Percentiles rank a stretch among this genome's conserved stretches.
phyloP scores from a whole-genome alignment of 805 yeast genomes.

The Debaryomyces maramus region DNA sequence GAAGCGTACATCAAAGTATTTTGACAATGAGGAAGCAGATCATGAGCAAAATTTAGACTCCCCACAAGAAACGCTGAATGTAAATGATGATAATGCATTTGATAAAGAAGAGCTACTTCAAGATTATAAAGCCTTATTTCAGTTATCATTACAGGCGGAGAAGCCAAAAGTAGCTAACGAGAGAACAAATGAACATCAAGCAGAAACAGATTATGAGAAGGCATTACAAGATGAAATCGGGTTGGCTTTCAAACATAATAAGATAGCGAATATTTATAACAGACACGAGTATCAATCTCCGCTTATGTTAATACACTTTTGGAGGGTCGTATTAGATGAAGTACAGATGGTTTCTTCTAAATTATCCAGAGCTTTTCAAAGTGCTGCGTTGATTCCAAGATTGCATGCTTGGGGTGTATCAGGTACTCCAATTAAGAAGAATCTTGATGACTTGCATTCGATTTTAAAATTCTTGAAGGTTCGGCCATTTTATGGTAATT shows the following conservation, averaged over 20 bases:
- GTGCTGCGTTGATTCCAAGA: constrained; percentile 77
- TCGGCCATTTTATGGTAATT: constrained; percentile 60
- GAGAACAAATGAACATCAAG: constrained; percentile 17
- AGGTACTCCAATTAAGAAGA: constrained; percentile 83
- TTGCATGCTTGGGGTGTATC: constrained; percentile 96
- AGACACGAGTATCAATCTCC: constrained; percentile 71
- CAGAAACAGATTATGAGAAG: constrained; percentile 31
- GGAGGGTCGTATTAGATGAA: constrained; percentile 90
- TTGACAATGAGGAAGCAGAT: constrained; percentile 10
- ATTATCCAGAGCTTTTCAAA: constrained; percentile 72
- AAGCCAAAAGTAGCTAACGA: constrained; percentile 31
- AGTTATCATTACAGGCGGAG: constrained; percentile 20
- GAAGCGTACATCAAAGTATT: constrained; percentile 13
- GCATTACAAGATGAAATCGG: constrained; percentile 33
- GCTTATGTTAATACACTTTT: constrained; percentile 75
- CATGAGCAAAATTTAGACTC: constrained; percentile 9
- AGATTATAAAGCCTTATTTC: constrained; percentile 27
- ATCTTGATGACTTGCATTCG: constrained; percentile 67
- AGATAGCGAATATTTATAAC: constrained; percentile 20
- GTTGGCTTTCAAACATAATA: constrained; percentile 30
- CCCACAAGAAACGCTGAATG: constrained; percentile 1
- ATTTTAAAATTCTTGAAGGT: constrained; percentile 65
- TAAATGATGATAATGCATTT: not conserved
- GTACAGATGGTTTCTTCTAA: constrained; percentile 88
- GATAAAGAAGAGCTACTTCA: constrained; percentile 9